phyloP scores from a whole-genome alignment of 1,284 basidiomycete species.

The Melampsora larici-populina region DNA sequence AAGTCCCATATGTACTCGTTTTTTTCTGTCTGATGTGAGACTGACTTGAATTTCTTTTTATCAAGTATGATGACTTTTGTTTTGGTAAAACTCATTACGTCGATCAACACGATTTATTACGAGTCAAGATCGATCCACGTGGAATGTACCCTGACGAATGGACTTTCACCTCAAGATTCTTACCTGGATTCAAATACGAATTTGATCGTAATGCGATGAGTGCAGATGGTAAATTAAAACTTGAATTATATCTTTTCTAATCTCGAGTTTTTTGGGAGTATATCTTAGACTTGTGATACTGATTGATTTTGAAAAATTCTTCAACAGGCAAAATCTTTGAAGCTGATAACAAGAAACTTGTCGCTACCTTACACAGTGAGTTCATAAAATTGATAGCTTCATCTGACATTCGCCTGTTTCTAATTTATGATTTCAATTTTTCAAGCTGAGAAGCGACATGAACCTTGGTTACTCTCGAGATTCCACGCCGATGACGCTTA shows the following conservation, averaged over 20 bases:
- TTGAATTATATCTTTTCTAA: background rate
- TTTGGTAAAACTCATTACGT: background rate
- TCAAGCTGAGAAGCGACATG: background rate
- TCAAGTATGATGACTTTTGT: constrained; percentile 2
- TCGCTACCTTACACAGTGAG: background rate
- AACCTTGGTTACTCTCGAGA: background rate
- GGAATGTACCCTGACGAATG: background rate
- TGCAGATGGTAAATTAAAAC: background rate
- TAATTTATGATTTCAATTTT: background rate
- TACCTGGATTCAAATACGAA: background rate
- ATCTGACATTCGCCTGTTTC: background rate
- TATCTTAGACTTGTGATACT: background rate
- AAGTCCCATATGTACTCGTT: background rate
- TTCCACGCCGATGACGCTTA: background rate
- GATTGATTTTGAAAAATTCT: background rate
- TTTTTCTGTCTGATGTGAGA: too few species aligned
- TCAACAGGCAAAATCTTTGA: background rate
- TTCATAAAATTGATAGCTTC: background rate
- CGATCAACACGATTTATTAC: background rate
- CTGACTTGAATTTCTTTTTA: background rate
- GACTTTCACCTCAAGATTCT: background rate
- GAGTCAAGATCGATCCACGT: background rate
- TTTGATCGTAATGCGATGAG: background rate
- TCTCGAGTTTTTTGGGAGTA: too few species aligned
- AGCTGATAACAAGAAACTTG: background rate